Evolutionary conservation across 768 basidiomycete species (phyloP).

Genomic region (Cystobasidium onofrii): DNA sequence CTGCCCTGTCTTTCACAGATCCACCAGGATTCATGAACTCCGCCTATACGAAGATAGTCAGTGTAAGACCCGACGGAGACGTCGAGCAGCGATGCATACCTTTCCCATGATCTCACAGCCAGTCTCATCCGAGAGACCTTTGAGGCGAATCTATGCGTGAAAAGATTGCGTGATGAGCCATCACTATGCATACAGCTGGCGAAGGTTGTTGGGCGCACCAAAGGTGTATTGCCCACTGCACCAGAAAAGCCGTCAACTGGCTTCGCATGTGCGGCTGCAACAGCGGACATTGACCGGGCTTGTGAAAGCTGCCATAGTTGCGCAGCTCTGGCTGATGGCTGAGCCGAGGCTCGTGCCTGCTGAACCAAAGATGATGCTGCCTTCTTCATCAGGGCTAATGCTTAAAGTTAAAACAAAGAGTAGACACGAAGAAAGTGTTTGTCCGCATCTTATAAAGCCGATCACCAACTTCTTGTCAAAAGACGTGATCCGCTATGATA

Average conservation of each 20-base stretch:
- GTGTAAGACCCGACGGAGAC: slow-evolving; percentile 53
- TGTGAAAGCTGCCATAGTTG: background rate
- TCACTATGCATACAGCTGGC: background rate
- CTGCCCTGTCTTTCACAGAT: slow-evolving; percentile 94
- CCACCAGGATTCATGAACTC: slow-evolving; percentile 98
- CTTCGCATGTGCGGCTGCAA: slow-evolving; percentile 18
- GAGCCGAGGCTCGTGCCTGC: background rate
- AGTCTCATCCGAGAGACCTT: slow-evolving; percentile 30
- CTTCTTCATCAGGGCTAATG: background rate
- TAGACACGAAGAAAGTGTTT: background rate
- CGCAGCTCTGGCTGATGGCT: background rate
- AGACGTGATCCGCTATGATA: too few relatives aligned
- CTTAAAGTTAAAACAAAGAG: background rate
- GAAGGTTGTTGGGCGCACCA: slow-evolving; percentile 53
- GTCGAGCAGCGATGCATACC: background rate
- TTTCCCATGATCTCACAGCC: slow-evolving; percentile 26
- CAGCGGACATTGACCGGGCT: slow-evolving; percentile 13
- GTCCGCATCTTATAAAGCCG: too few relatives aligned
- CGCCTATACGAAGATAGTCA: slow-evolving; percentile 76
- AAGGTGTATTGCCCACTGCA: slow-evolving; percentile 85
- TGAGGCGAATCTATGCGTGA: slow-evolving; percentile 20
- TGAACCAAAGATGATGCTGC: background rate
- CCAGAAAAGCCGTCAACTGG: slow-evolving; percentile 64
- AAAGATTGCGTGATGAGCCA: background rate
- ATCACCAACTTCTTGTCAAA: too few relatives aligned